A percentile compares a stretch with the other conserved stretches of the same genome.
Conservation (phyloP, 106 monocot species). For the Dendrobium nobile region DNA sequence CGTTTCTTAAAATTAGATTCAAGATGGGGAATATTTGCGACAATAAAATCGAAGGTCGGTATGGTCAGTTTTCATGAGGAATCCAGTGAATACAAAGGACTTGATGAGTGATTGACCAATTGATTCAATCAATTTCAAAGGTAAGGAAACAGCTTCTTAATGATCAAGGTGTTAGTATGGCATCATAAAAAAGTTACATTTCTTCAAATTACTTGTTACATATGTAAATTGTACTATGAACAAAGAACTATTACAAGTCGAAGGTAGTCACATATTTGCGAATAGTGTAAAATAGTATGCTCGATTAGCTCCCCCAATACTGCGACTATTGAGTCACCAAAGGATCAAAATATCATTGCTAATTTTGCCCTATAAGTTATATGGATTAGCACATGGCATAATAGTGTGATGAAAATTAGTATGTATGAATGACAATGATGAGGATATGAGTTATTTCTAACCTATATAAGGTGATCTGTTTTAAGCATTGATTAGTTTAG, state of each 20-base stretch:
- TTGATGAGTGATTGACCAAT: slow-evolving; percentile 74
- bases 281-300: background rate
- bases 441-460: no score
- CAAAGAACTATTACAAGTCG: background rate
- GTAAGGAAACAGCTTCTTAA: slow-evolving; percentile 18
- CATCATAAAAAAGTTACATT: background rate
- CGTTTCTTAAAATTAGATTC: slow-evolving; percentile 50
- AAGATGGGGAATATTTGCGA: slow-evolving; percentile 97
- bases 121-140: slow-evolving; percentile 83
- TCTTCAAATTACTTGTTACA: background rate
- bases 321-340: no score
- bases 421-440: no score
- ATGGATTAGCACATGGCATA: no score
- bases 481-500: no score
- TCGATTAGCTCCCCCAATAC: no score
- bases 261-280: background rate
- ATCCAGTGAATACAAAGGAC: slow-evolving; percentile 96
- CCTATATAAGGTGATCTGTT: no score
- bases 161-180: background rate
- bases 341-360: no score
- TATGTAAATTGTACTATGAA: background rate
- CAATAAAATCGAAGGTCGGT: slow-evolving; percentile 97
- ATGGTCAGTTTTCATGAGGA: slow-evolving; percentile 99
- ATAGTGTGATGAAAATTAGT: no score
- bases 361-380: no score